These are phyloP conservation scores for Helichrysum umbraculigerum DNA, from an alignment of 129 eudicot species.

Conservation along the genomic window DNA sequence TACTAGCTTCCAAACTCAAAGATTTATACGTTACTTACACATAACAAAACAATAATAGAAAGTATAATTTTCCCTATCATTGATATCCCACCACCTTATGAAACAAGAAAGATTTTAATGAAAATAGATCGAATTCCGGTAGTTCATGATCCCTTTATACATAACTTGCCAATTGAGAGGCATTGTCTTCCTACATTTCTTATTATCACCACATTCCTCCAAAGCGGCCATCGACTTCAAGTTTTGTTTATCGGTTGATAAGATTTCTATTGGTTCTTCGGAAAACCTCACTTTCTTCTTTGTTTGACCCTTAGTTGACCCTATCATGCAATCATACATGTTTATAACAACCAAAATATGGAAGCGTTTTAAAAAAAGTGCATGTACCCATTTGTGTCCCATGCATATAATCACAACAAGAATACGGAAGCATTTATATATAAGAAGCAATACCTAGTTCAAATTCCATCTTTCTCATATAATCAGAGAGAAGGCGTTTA, in stretches of 20 bases:
- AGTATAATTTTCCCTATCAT: constrained; percentile 35
- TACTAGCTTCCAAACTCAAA: background rate
- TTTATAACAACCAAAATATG: background rate
- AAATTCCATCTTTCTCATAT: constrained; percentile 70
- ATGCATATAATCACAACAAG: constrained; percentile 1
- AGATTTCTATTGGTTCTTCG: constrained; percentile 17
- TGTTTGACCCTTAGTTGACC: constrained; percentile 36
- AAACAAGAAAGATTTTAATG: constrained; percentile 18
- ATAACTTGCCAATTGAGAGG: constrained; percentile 81
- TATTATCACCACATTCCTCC: constrained; percentile 26
- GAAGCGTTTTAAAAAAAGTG: too few species aligned
- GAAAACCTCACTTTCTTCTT: constrained; percentile 78
- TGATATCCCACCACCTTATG: constrained; percentile 32
- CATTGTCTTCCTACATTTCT: constrained; percentile 44
- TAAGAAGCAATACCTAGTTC: constrained; percentile 45
- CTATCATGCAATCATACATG: constrained; percentile 28
- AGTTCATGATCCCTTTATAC: constrained; percentile 71
- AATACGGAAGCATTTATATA: background rate
- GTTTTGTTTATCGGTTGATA: constrained; percentile 16
- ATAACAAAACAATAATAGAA: background rate
- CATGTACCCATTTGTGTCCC: background rate
- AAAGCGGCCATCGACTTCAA: background rate
- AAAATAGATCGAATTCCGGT: constrained; percentile 40
- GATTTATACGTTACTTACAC: background rate
- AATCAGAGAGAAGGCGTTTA: constrained; percentile 79